Evolutionary conservation across 2,329 filamentous ascomycete species (phyloP).

Genomic region (Neocucurbitaria cava): DNA sequence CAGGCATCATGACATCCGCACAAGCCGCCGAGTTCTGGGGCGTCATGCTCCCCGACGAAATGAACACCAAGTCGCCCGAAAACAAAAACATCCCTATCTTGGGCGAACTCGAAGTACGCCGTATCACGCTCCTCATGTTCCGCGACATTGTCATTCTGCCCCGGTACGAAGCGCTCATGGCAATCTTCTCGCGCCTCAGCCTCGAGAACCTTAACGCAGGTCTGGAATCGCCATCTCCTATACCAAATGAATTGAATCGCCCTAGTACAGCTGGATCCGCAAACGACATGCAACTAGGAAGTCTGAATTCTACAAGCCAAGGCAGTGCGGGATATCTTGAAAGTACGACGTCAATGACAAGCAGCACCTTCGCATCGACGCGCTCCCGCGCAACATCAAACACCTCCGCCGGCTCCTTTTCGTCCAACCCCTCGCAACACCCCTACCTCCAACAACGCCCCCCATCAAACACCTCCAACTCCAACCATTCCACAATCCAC

Average conservation of each 20-base stretch:
- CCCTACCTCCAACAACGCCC: no score
- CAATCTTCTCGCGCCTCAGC: conserved; percentile 86
- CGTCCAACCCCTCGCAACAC: conserved; percentile 37
- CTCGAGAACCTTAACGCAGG: conserved; percentile 72
- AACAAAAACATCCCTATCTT: conserved; percentile 54
- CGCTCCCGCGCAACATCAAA: conserved; percentile 87
- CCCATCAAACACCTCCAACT: no score
- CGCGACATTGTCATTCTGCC: conserved; percentile 88
- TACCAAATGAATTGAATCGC: conserved; percentile 29
- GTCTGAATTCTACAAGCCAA: conserved; percentile 71
- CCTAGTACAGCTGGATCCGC: conserved; percentile 43
- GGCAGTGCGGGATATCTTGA: conserved; percentile 79
- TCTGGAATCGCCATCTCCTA: conserved; percentile 44
- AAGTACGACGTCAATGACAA: conserved; percentile 63
- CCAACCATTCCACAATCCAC: conserved; percentile 23
- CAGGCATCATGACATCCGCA: conserved; percentile 78
- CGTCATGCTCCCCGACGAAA: conserved; percentile 60
- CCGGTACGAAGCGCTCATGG: conserved; percentile 85
- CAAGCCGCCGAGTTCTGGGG: conserved; percentile 93
- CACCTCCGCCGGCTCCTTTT: conserved; percentile 64
- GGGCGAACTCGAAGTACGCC: conserved; percentile 79
- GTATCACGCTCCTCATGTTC: conserved; percentile 85
- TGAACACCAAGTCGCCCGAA: conserved; percentile 56
- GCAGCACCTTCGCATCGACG: conserved; percentile 53
- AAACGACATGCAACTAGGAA: conserved; percentile 60